Percentiles rank a stretch among this genome's conserved stretches.
These are phyloP conservation scores for Gyromitra esculenta DNA, from an alignment of 2,329 filamentous ascomycete genomes.

Conservation along the genomic window DNA sequence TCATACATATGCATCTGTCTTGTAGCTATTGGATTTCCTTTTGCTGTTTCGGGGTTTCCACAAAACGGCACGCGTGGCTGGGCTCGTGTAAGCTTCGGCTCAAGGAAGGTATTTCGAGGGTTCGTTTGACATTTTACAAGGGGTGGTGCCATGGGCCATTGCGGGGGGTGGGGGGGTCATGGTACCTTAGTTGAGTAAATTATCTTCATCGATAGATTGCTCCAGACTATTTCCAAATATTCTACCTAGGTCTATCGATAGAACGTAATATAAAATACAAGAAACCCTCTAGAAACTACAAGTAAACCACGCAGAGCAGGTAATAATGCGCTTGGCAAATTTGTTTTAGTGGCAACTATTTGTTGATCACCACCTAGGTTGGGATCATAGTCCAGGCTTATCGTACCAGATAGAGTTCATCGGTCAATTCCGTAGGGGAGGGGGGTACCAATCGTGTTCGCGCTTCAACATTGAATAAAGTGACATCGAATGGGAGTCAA, in stretches of 20 bases:
- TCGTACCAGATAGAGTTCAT: conserved; percentile 20
- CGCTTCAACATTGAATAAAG: conserved; percentile 13
- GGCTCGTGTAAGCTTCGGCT: conserved; percentile 6
- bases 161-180: background rate
- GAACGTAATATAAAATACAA: conserved; percentile 1
- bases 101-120: conserved; percentile 24
- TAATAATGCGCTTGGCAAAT: conserved; percentile 21
- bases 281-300: background rate
- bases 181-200: conserved; percentile 15
- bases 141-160: conserved; percentile 1
- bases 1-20: background rate
- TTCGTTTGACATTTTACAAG: conserved; percentile 6
- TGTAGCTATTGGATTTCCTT: no score
- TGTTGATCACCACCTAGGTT: conserved; percentile 8
- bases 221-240: conserved; percentile 12
- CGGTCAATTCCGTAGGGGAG: conserved; percentile 5
- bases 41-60: conserved; percentile 1
- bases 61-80: conserved; percentile 15
- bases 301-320: background rate
- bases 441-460: background rate
- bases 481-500: conserved; percentile 1
- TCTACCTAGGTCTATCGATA: background rate
- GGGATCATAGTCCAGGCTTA: conserved; percentile 15
- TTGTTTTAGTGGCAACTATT: background rate
- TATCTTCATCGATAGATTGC: conserved; percentile 34